Evolutionary conservation across 2,329 filamentous ascomycete genomes (phyloP).

Genomic region (Gnomoniopsis smithogilvyi): DNA sequence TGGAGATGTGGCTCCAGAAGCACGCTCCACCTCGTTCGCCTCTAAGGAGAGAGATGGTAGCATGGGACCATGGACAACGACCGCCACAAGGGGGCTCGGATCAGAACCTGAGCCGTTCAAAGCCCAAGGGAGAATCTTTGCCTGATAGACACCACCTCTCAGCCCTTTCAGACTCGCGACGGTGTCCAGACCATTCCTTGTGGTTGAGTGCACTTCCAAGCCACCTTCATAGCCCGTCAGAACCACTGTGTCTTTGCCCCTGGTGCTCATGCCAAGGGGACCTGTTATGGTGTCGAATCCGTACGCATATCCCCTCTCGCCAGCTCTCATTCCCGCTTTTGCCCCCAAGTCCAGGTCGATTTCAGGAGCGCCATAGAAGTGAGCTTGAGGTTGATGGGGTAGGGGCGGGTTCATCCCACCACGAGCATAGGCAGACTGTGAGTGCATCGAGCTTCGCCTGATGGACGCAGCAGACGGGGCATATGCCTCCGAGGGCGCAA

Average conservation of each 20-base stretch:
- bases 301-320: constrained; percentile 72
- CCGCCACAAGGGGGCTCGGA: constrained; percentile 70
- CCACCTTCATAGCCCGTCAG: constrained; percentile 79
- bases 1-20: constrained; percentile 36
- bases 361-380: constrained; percentile 74
- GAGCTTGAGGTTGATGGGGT: constrained; percentile 71
- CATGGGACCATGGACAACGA: constrained; percentile 77
- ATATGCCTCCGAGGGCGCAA: constrained; percentile 38
- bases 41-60: constrained; percentile 40
- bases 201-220: constrained; percentile 71
- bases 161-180: constrained; percentile 72
- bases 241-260: constrained; percentile 57
- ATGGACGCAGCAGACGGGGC: constrained; percentile 33
- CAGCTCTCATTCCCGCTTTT: constrained; percentile 55
- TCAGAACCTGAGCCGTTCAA: constrained; percentile 49
- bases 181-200: constrained; percentile 67
- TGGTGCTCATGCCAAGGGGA: constrained; percentile 26
- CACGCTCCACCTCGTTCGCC: constrained; percentile 27
- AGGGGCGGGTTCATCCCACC: constrained; percentile 56
- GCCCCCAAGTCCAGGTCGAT: constrained; percentile 58
- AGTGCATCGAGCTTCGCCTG: constrained; percentile 48
- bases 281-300: constrained; percentile 70
- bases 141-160: constrained; percentile 74
- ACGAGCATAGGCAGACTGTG: constrained; percentile 45
- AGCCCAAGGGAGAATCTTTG: constrained; percentile 76